Percentiles rank a stretch among this genome's conserved stretches.
Evolutionary conservation across 2,329 filamentous ascomycete species (phyloP).

Genomic region (Furcasterigmium sp.): DNA sequence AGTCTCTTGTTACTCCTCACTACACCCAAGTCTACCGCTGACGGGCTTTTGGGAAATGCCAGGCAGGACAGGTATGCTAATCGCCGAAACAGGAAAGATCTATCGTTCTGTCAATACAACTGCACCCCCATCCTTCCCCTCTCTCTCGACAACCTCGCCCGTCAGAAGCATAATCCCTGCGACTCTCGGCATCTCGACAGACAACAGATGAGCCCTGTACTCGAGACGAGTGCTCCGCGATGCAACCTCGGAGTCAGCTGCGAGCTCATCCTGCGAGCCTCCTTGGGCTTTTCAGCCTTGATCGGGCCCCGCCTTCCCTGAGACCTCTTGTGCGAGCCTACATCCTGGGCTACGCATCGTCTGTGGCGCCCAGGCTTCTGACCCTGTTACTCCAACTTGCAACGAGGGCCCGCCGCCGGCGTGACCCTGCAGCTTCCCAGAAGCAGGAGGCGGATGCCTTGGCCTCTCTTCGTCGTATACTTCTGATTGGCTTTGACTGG

Average conservation of each 20-base stretch:
- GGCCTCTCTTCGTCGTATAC: constrained; percentile 31
- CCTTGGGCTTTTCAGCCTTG: constrained; percentile 11
- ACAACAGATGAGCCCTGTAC: neutral
- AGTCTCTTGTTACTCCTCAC: no score
- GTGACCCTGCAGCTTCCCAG: constrained; percentile 4
- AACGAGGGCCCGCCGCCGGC: constrained; percentile 22
- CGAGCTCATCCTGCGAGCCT: constrained; percentile 8
- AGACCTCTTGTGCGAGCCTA: constrained; percentile 56
- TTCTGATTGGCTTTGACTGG: constrained; percentile 46
- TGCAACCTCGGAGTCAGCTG: constrained; percentile 32
- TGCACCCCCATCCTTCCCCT: neutral
- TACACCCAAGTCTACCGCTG: no score
- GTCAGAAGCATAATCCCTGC: neutral
- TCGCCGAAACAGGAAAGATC: neutral
- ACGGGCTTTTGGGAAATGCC: no score
- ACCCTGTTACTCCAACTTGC: constrained; percentile 48
- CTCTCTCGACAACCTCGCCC: neutral
- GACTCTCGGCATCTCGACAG: neutral
- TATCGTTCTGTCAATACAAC: neutral
- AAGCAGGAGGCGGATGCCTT: constrained; percentile 18
- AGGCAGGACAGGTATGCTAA: neutral
- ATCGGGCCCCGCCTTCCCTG: constrained; percentile 41
- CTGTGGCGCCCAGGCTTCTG: constrained; percentile 50
- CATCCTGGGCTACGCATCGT: constrained; percentile 54
- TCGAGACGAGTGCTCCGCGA: constrained; percentile 27